A percentile compares a stretch with the other conserved stretches of the same genome.
phyloP scores from a whole-genome alignment of 495 filamentous ascomycete species.

The Penicillium fimorum region DNA sequence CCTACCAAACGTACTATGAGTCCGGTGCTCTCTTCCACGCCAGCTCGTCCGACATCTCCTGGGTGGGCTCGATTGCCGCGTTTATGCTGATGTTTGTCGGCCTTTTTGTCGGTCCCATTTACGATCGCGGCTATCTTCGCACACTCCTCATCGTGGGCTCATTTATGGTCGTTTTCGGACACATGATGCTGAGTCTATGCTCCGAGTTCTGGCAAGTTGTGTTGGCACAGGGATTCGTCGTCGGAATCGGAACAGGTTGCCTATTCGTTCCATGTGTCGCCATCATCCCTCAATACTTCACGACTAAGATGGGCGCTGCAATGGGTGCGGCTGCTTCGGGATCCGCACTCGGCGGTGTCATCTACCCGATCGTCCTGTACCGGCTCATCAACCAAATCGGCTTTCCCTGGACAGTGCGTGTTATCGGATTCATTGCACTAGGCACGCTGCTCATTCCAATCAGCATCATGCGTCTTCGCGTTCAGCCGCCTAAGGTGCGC shows the following conservation, averaged over 20 bases:
- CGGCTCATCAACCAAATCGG: conserved; percentile 40
- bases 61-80: conserved; percentile 51
- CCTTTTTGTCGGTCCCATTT: conserved; percentile 54
- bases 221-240: conserved; percentile 18
- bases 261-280: conserved; percentile 37
- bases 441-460: conserved; percentile 42
- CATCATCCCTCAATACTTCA: conserved; percentile 36
- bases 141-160: not conserved
- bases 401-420: conserved; percentile 48
- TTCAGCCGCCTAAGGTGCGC: conserved; percentile 15
- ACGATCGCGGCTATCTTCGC: conserved; percentile 51
- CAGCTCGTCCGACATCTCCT: conserved; percentile 45
- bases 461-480: conserved; percentile 40
- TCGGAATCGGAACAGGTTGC: conserved; percentile 27
- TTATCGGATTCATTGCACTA: conserved; percentile 48
- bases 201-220: conserved; percentile 33
- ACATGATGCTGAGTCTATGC: conserved; percentile 41
- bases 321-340: conserved; percentile 41
- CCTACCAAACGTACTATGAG: conserved; percentile 52
- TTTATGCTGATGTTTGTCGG: conserved; percentile 55
- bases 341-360: conserved; percentile 42
- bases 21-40: conserved; percentile 20
- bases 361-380: conserved; percentile 50
- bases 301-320: conserved; percentile 17
- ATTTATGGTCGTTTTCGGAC: conserved; percentile 21